These are phyloP conservation scores for Ashbya aceris DNA, from an alignment of 1,139 yeast species.

Conservation along the genomic window DNA sequence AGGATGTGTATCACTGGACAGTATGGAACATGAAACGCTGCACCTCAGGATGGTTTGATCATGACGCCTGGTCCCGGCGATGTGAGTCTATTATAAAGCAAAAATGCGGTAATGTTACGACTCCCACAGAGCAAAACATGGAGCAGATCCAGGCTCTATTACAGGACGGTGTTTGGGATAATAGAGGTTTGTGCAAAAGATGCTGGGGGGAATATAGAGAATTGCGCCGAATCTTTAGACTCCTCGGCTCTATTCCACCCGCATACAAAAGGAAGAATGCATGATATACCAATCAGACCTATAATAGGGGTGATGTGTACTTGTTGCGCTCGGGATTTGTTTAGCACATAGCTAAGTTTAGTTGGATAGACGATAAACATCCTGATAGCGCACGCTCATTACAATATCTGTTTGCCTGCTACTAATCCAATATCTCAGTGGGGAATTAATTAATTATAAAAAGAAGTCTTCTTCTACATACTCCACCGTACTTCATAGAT, in stretches of 20 bases:
- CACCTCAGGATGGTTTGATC: slow-evolving; percentile 5
- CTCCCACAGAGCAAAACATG: slow-evolving; percentile 6
- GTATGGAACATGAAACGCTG: slow-evolving; percentile 8
- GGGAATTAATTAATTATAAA: too few relatives aligned
- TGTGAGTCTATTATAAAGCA: slow-evolving; percentile 14
- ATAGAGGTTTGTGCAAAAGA: slow-evolving; percentile 8
- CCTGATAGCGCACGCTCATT: too few relatives aligned
- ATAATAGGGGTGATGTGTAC: too few relatives aligned
- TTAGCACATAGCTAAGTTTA: too few relatives aligned
- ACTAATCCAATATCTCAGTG: too few relatives aligned
- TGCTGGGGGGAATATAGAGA: slow-evolving; percentile 16
- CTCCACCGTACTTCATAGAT: too few relatives aligned
- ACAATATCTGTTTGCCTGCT: too few relatives aligned
- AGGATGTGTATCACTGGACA: slow-evolving; percentile 13
- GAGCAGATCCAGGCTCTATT: slow-evolving; percentile 7
- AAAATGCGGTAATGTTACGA: slow-evolving; percentile 6
- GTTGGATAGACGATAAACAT: too few relatives aligned
- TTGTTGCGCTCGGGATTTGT: too few relatives aligned
- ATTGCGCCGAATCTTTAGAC: slow-evolving; percentile 13
- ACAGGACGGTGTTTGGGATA: slow-evolving; percentile 6
- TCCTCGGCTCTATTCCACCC: slow-evolving; percentile 20
- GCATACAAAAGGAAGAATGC: too few relatives aligned
- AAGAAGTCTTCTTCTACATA: too few relatives aligned
- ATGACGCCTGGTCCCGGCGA: slow-evolving; percentile 22
- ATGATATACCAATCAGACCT: too few relatives aligned